phyloP scores from a whole-genome alignment of 1,284 basidiomycete genomes.

The Trichosporon asahii region DNA sequence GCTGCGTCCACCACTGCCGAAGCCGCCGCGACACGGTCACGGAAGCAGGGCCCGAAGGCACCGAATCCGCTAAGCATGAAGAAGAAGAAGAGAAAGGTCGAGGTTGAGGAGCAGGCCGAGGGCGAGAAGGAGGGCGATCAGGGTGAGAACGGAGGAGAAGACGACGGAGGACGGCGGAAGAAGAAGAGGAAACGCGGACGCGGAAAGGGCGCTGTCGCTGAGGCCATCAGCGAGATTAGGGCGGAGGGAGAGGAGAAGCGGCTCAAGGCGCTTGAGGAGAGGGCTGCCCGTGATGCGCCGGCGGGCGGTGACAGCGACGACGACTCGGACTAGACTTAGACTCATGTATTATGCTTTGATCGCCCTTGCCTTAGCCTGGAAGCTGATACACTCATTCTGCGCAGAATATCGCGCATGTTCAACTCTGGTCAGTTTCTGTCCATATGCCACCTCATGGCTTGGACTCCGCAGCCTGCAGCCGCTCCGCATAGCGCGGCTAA shows the following conservation, averaged over 20 bases:
- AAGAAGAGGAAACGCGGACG: constrained; percentile 43
- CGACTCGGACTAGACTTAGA: constrained; percentile 24
- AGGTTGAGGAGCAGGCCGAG: constrained; percentile 17
- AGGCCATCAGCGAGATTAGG: constrained; percentile 40
- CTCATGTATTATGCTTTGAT: not conserved
- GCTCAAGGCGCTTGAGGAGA: not conserved
- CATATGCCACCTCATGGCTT: no score
- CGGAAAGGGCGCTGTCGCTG: constrained; percentile 40
- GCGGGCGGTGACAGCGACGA: constrained; percentile 20
- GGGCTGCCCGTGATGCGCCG: not conserved
- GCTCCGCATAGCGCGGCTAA: not conserved
- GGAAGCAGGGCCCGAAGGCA: constrained; percentile 66
- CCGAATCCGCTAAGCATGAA: constrained; percentile 91
- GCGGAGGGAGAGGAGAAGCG: constrained; percentile 22
- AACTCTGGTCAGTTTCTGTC: no score
- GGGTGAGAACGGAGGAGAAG: constrained; percentile 25
- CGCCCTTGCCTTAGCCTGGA: no score
- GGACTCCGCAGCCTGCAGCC: no score
- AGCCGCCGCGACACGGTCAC: constrained; percentile 55
- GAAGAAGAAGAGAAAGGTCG: constrained; percentile 63
- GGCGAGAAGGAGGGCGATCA: constrained; percentile 4
- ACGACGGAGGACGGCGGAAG: constrained; percentile 27
- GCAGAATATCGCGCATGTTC: no score
- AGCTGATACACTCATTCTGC: no score
- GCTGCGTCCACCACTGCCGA: constrained; percentile 49